These are phyloP conservation scores for Chrysoporthe deuterocubensis DNA, from an alignment of 2,329 filamentous ascomycete genomes.

Conservation along the genomic window DNA sequence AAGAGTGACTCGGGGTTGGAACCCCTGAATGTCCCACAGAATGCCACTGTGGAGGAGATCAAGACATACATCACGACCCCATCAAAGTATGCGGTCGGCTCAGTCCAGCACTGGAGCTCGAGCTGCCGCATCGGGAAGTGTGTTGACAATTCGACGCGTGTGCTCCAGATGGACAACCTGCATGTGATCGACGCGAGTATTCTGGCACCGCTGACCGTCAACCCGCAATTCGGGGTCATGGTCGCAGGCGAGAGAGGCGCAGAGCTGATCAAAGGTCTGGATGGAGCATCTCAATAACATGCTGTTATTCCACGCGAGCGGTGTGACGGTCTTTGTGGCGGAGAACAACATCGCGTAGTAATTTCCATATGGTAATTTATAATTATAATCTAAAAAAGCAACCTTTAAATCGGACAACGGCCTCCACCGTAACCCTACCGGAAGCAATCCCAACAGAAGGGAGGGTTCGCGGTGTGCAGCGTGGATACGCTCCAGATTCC, in stretches of 20 bases:
- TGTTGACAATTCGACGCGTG: conserved; percentile 51
- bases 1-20: conserved; percentile 41
- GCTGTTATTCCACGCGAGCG: not conserved
- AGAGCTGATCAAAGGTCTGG: conserved; percentile 46
- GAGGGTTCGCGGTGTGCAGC: no score
- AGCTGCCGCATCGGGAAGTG: conserved; percentile 55
- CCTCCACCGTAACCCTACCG: not conserved
- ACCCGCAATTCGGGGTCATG: conserved; percentile 60
- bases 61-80: conserved; percentile 52
- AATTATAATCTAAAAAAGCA: not conserved
- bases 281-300: not conserved
- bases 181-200: conserved; percentile 57
- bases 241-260: conserved; percentile 55
- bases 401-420: not conserved
- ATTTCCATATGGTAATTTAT: not conserved
- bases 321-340: no score
- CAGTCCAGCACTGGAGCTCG: conserved; percentile 58
- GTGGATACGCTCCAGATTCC: not conserved
- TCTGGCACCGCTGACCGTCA: conserved; percentile 54
- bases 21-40: conserved; percentile 52
- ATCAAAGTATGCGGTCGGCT: conserved; percentile 51
- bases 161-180: conserved; percentile 53
- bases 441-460: no score
- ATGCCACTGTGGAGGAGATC: conserved; percentile 52
- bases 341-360: not conserved